Conservation (phyloP, 371 early-diverging fungal genomes). For the Parasitella parasitica region DNA sequence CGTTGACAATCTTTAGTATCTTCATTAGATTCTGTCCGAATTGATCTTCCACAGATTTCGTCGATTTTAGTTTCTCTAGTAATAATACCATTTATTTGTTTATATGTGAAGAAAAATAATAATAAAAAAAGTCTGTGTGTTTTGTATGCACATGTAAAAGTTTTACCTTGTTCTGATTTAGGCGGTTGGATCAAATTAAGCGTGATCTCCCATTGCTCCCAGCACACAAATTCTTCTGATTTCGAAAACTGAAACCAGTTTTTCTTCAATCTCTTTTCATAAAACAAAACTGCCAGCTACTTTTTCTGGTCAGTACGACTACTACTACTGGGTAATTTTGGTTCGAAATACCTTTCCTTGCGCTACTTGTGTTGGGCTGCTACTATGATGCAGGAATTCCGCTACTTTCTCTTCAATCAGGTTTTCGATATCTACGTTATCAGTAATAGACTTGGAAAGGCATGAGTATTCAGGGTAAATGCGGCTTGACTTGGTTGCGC, state of each 20-base stretch:
- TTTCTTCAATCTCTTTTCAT: conserved; percentile 77
- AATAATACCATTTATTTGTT: neutral
- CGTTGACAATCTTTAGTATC: conserved; percentile 74
- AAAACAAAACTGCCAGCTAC: conserved; percentile 69
- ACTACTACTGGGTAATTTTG: too few species aligned
- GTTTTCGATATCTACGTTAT: conserved; percentile 34
- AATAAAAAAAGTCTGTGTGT: neutral
- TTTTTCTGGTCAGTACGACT: too few species aligned
- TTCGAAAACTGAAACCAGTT: conserved; percentile 75
- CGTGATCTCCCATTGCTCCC: conserved; percentile 87
- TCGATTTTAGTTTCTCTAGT: conserved; percentile 41
- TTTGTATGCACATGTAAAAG: neutral
- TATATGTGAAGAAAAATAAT: neutral
- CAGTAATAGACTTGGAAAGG: conserved; percentile 35
- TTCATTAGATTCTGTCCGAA: conserved; percentile 51
- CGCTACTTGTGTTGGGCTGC: conserved; percentile 17
- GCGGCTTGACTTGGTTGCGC: neutral
- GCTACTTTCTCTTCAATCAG: conserved; percentile 42
- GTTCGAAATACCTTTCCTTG: conserved; percentile 54
- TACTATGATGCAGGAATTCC: conserved; percentile 41
- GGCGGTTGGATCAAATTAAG: conserved; percentile 54
- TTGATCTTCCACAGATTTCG: conserved; percentile 42
- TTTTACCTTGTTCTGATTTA: conserved; percentile 67
- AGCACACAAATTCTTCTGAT: conserved; percentile 81
- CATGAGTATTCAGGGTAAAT: neutral